phyloP scores from a whole-genome alignment of 495 filamentous ascomycete genomes.

The Sordaria brevicollis region DNA sequence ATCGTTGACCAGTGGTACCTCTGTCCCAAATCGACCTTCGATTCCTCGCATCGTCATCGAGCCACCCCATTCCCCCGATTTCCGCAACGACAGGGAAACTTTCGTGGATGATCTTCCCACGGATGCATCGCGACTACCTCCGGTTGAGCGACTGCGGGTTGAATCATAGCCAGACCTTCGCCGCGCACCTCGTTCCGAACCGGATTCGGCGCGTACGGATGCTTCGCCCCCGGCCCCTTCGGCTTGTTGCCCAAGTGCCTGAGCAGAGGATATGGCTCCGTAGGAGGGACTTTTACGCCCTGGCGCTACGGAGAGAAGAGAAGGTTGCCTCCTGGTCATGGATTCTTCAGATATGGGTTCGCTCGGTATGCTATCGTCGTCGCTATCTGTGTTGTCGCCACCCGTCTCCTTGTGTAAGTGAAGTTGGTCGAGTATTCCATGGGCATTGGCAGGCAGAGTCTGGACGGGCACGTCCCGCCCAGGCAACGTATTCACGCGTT shows the following conservation, averaged over 20 bases:
- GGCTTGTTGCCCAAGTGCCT: background rate
- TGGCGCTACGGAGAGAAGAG: slow-evolving; percentile 46
- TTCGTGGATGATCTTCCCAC: background rate
- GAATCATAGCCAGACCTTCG: background rate
- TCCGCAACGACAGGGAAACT: slow-evolving; percentile 8
- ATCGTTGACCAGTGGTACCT: slow-evolving; percentile 27
- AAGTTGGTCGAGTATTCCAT: slow-evolving; percentile 5
- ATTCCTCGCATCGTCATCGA: slow-evolving; percentile 30
- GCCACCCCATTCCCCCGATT: slow-evolving; percentile 31
- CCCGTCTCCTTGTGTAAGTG: background rate
- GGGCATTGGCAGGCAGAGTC: slow-evolving; percentile 1
- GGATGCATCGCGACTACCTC: background rate
- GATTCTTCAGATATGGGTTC: slow-evolving; percentile 7
- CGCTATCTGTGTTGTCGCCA: slow-evolving; percentile 7
- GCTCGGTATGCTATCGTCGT: slow-evolving; percentile 2
- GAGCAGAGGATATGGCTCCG: slow-evolving; percentile 38
- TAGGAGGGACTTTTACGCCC: slow-evolving; percentile 48
- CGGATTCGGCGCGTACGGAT: background rate
- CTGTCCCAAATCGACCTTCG: slow-evolving; percentile 36
- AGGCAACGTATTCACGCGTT: background rate
- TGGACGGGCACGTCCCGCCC: background rate
- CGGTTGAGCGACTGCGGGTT: background rate
- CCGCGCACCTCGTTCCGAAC: background rate
- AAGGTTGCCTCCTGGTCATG: slow-evolving; percentile 47
- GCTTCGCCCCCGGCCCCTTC: background rate